These are phyloP conservation scores for Colletotrichum gloeosporioides DNA, from an alignment of 2,329 filamentous ascomycete species.

Conservation along the genomic window DNA sequence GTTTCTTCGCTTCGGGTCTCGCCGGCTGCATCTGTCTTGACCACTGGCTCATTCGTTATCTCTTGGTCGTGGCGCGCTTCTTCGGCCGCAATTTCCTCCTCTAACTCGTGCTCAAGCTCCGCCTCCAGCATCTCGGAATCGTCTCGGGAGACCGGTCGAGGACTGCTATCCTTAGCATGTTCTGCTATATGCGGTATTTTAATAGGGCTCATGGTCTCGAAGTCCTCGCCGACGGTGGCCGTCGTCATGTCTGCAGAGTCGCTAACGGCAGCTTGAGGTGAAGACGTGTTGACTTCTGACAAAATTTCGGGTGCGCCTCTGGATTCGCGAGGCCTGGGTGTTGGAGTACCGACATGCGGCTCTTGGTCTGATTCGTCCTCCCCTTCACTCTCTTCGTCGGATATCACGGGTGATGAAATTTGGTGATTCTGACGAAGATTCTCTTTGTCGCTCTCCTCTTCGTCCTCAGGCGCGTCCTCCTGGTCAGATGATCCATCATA, in stretches of 20 bases:
- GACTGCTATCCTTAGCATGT: neutral
- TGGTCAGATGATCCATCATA: slow-evolving; percentile 14
- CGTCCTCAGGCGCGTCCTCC: neutral
- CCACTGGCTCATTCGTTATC: neutral
- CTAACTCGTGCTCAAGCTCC: slow-evolving; percentile 11
- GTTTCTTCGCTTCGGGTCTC: neutral
- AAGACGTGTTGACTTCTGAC: neutral
- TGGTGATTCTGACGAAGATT: neutral
- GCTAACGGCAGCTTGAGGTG: neutral
- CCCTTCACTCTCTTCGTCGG: slow-evolving; percentile 3
- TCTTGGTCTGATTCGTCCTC: neutral
- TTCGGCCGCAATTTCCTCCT: neutral
- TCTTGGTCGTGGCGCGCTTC: neutral
- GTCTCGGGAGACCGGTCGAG: neutral
- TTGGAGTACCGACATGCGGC: slow-evolving; percentile 1
- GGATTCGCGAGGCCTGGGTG: neutral
- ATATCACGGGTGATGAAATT: neutral
- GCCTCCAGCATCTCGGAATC: slow-evolving; percentile 5
- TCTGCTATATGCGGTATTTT: neutral
- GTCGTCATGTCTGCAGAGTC: neutral
- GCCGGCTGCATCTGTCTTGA: neutral
- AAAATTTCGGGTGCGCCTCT: neutral
- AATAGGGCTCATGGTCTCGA: slow-evolving; percentile 22
- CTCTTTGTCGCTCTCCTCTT: slow-evolving; percentile 3
- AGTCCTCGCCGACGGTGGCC: neutral